Evolutionary conservation across 129 eudicot species (phyloP), one percentile per base, ranked within the genome.

Genomic region (Gnaphalium uliginosum): DNA sequence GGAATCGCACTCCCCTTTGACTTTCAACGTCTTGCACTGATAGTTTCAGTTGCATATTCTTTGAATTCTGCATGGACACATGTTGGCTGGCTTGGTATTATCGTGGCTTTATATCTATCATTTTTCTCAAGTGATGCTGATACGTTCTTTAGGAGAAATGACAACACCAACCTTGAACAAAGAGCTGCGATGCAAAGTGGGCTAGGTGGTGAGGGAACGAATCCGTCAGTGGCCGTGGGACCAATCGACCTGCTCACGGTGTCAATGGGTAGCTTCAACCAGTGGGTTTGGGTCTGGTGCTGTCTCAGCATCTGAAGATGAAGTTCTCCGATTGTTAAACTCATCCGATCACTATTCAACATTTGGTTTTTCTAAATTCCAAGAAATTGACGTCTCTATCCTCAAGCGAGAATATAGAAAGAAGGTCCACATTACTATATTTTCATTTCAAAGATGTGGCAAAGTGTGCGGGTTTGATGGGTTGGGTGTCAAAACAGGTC

Each of bases 101-200:
- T 85, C 60, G 39, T 83, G 60, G 89, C 81, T 19, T 75, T 87
- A 60, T 85, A 87, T 75, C 61, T 90, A 53, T 85, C 96, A 59
- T 90, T 90, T 76, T 70, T 90, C 22, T 87, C 90, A 64, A 90
- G 89, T 64, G 96, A 90, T 80, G 87, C 73, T 73, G 84, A 85
- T 60, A 51, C 81, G 73, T 85, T 48, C 72, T 74, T 85, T 74
- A 68, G 83, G 81, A 83, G 78, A 68, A 83, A 76, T 75, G 76
- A 81, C 53, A 59, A 73, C 60, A 50, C 67, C 37, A 21, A 73
- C 39, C 69, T 78, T 62, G 90, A 83, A 75, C 91, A 76, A 86
- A 50, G 86, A 69, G 82, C 80, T 78, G 37, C 37, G 7, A 32
- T 32, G 6, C 37, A 32, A 4, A 32, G 37, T 32, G 37, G 37